Evolutionary conservation across 2,329 filamentous ascomycete species (phyloP), one percentile per base, ranked within the genome.

Genomic region (Macroventuria anomochaeta): DNA sequence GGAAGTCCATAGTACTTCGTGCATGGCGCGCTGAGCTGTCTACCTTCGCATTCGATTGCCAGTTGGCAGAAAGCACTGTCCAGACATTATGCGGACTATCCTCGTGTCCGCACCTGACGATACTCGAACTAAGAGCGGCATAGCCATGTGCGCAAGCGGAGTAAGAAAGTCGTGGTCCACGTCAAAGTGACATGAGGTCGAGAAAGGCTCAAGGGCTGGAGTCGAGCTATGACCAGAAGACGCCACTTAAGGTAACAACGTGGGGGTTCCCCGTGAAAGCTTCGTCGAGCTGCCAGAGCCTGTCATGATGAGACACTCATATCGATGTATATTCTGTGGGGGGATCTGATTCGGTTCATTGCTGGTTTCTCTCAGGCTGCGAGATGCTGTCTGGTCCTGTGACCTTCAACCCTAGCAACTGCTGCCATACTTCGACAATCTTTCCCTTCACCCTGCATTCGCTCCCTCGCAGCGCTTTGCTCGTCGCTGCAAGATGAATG

Each of bases 351-450:
- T 47, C 17, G 18, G n/a, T 47, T 42, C 31, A 37, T 37, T 32
- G 25, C 31, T 39, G 13, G 13, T 33, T 39, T 4, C 44, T 21
- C 41, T 25, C 25, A 28, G 15, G 33, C 33, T 26, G n/a, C 21
- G 21, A 31, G 28, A 36, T 20, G 42, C n/a, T 31, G 28, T 32
- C 12, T 37, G 53, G 39, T 56, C 53, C 32, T 53, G 50, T 53
- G 49, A 49, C 31, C 7, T 13, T 8, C n/a, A 10, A 2, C 13
- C 38, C 18, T 34, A 13, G 12, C 17, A 21, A 20, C 23, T 31
- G 52, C 59, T 72, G 69, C 72, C 70, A 74, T 70, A 69, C 73
- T 67, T 69, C 64, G 63, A 61, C 58, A 33, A 56, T 46, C 37
- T 31, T 53, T 42, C 42, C 57, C 57, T 57, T 53, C 61, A 44